Percentiles rank a stretch among this genome's conserved stretches.
Evolutionary conservation across 164 flowering plant species (phyloP).

Genomic region (Chimonanthus salicifolius): DNA sequence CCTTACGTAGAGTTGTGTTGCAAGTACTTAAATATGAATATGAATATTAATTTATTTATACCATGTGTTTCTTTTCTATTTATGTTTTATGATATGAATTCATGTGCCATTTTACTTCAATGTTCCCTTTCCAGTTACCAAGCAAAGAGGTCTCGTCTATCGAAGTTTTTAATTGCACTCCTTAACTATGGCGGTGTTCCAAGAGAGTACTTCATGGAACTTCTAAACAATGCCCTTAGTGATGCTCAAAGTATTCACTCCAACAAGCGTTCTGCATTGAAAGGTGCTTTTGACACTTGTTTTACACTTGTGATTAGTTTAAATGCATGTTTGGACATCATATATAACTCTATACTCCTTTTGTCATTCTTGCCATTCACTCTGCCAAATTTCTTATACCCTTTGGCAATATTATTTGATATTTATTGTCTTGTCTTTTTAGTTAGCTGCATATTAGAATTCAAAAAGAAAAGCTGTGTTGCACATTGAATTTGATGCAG

Average conservation of each 20-base stretch:
- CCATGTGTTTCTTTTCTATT: not conserved
- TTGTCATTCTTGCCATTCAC: not conserved
- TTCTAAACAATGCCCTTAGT: constrained; percentile 37
- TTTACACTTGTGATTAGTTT: not conserved
- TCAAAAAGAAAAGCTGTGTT: too few relatives aligned
- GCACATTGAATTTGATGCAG: not conserved
- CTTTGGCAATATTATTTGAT: too few relatives aligned
- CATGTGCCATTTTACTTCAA: not conserved
- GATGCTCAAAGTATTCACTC: constrained; percentile 32
- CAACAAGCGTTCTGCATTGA: constrained; percentile 42
- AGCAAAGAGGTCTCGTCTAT: constrained; percentile 37
- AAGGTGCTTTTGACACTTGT: constrained; percentile 27
- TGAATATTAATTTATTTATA: not conserved
- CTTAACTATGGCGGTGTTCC: constrained; percentile 75
- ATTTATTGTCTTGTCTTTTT: too few relatives aligned
- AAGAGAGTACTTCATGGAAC: constrained; percentile 32
- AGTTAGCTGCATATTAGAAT: too few relatives aligned
- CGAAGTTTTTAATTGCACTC: constrained; percentile 48
- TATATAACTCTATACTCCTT: not conserved
- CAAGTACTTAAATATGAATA: not conserved
- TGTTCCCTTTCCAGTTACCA: constrained; percentile 26
- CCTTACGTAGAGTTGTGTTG: not conserved
- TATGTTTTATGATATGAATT: not conserved
- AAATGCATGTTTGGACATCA: not conserved
- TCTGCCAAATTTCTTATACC: too few relatives aligned